Percentiles rank a stretch among this genome's conserved stretches.
phyloP scores from a whole-genome alignment of 2,329 filamentous ascomycete genomes.

The Ophiosphaerella narmari region DNA sequence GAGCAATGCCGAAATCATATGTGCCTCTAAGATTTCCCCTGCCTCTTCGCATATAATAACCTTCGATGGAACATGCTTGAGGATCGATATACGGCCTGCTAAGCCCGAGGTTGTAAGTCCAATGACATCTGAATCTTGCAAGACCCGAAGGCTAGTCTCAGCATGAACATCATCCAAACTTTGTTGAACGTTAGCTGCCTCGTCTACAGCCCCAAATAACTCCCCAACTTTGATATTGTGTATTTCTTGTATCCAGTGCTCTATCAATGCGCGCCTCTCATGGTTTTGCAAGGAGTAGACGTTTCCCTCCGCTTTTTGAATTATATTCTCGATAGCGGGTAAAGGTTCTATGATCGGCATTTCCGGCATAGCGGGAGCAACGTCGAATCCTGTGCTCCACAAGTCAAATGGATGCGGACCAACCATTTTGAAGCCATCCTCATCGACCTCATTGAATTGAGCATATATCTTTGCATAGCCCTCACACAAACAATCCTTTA shows the following conservation, averaged over 20 bases:
- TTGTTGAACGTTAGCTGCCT: slow-evolving; percentile 17
- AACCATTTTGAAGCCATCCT: slow-evolving; percentile 19
- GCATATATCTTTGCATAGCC: slow-evolving; percentile 20
- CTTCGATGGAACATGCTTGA: slow-evolving; percentile 58
- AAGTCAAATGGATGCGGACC: slow-evolving; percentile 31
- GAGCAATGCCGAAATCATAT: slow-evolving; percentile 59
- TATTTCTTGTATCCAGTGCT: slow-evolving; percentile 21
- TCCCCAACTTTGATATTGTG: slow-evolving; percentile 12
- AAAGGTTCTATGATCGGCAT: not conserved
- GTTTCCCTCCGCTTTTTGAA: slow-evolving; percentile 10
- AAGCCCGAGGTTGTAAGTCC: slow-evolving; percentile 66
- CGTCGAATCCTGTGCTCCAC: slow-evolving; percentile 12
- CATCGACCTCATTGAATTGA: slow-evolving; percentile 23
- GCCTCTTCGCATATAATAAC: slow-evolving; percentile 71
- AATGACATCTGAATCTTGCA: slow-evolving; percentile 56
- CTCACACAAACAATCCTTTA: slow-evolving; percentile 14
- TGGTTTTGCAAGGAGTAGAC: slow-evolving; percentile 12
- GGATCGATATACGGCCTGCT: slow-evolving; percentile 57
- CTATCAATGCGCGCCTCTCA: slow-evolving; percentile 17
- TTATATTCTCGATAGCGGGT: not conserved
- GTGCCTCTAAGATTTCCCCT: slow-evolving; percentile 69
- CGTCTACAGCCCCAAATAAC: slow-evolving; percentile 15
- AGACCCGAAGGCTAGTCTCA: slow-evolving; percentile 48
- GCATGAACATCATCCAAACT: slow-evolving; percentile 21
- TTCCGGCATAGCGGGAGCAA: not conserved